Conservation (phyloP, 78 protist species). For the Speleostelium caveatum region DNA sequence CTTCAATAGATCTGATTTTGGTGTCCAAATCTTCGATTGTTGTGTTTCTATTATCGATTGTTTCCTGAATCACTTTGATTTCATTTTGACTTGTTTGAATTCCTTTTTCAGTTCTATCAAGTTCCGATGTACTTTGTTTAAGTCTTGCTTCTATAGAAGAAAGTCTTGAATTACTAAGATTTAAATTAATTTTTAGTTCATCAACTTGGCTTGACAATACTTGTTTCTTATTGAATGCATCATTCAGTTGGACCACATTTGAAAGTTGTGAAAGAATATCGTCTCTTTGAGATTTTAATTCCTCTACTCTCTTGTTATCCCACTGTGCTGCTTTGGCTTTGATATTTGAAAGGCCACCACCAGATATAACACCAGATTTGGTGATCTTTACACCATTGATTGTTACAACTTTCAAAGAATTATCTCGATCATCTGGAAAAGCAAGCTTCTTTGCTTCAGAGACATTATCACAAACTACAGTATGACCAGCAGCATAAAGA, state of each 20-base stretch:
- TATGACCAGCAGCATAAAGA: conserved; percentile 91
- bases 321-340: conserved; percentile 40
- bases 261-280: conserved; percentile 7
- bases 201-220: background rate
- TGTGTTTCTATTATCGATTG: background rate
- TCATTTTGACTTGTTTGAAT: conserved; percentile 7
- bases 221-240: conserved; percentile 19
- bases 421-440: conserved; percentile 21
- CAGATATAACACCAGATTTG: conserved; percentile 94
- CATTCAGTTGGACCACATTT: background rate
- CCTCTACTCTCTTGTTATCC: conserved; percentile 68
- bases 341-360: conserved; percentile 83
- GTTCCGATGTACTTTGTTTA: background rate
- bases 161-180: background rate
- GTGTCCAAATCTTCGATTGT: conserved; percentile 1
- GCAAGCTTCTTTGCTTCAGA: conserved; percentile 88
- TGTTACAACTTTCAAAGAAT: conserved; percentile 86
- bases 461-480: conserved; percentile 92
- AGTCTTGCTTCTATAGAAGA: conserved; percentile 3
- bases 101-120: background rate
- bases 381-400: conserved; percentile 93
- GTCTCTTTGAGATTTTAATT: conserved; percentile 60
- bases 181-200: background rate
- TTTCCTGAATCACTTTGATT: background rate
- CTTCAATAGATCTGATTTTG: conserved; percentile 32